Evolutionary conservation across 768 basidiomycete species (phyloP), one percentile per base, ranked within the genome.

Genomic region (Kwoniella pini): DNA sequence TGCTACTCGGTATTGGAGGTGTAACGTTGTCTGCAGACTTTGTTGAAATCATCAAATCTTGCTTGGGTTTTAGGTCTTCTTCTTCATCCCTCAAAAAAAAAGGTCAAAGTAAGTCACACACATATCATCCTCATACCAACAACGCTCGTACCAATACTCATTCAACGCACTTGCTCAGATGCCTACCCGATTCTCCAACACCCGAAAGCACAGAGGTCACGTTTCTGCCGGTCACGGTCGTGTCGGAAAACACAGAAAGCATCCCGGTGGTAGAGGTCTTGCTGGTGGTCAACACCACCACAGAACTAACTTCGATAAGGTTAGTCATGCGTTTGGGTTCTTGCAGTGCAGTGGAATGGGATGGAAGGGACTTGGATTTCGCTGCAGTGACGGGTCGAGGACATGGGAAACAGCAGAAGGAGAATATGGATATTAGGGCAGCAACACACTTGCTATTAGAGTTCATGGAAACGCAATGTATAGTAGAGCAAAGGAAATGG

Each of bases 211-310:
- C 83, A 87, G 95, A 79, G 95, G 95, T 76, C 94, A 98, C 84
- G 94, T 99, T 75, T 99, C 95, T 71, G 93, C 94, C 79, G 96
- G 96, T 83, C 89, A 98, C 82, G 96, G 96, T 81, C 95, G 96
- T 89, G 91, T 99, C 78, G 96, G 96, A 73, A 98, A 98, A 87
- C 96, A 99, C 87, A 90, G 96, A 81, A 98, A 97, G 82, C 95
- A 97, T 80, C 96, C 96, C 57, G 96, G 96, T 84, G 96, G 96
- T 90, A 91, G 96, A 82, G 96, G 96, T 96, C 90, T 98, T 79
- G 81, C 80, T 56, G 96, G 96, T 91, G 96, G 96, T 86, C 84
- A 87, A 82, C 95, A 98, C 83, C 96, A 99, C 85, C 96, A 99
- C 87, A 91, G 93, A 63, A 94, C 89, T 78, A 96, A 97, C 84